phyloP scores from a whole-genome alignment of 1,284 basidiomycete genomes.

The Moniliophthora roreri region DNA sequence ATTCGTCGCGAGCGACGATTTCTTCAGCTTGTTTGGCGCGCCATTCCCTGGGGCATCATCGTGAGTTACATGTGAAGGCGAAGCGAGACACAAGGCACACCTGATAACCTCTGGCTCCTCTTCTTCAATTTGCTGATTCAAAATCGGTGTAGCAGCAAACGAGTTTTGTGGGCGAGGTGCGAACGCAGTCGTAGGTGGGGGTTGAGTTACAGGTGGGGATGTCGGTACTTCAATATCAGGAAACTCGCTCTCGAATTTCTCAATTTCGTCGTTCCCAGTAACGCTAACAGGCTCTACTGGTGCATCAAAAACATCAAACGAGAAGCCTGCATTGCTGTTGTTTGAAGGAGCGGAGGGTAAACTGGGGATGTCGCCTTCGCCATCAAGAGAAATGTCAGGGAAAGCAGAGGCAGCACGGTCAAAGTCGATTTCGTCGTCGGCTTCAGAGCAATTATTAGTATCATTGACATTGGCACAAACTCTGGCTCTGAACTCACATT shows the following conservation, averaged over 20 bases:
- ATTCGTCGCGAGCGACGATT: slow-evolving; percentile 80
- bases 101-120: slow-evolving; percentile 90
- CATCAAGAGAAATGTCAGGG: slow-evolving; percentile 80
- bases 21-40: slow-evolving; percentile 84
- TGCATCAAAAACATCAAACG: slow-evolving; percentile 64
- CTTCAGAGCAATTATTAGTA: too few relatives aligned
- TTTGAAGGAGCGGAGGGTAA: slow-evolving; percentile 33
- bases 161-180: slow-evolving; percentile 76
- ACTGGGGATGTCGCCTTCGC: slow-evolving; percentile 50
- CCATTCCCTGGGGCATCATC: slow-evolving; percentile 68
- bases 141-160: slow-evolving; percentile 69
- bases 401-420: slow-evolving; percentile 80
- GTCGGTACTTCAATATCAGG: slow-evolving; percentile 75
- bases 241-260: slow-evolving; percentile 90
- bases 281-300: slow-evolving; percentile 64
- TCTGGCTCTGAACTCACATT: too few relatives aligned
- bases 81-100: slow-evolving; percentile 37
- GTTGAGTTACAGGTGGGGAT: slow-evolving; percentile 23
- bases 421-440: slow-evolving; percentile 60
- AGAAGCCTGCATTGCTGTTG: slow-evolving; percentile 45
- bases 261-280: slow-evolving; percentile 85
- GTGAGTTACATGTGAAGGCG: slow-evolving; percentile 3
- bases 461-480: too few relatives aligned
- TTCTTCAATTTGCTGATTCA: slow-evolving; percentile 68
- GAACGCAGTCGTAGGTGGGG: slow-evolving; percentile 44